Percentiles rank a stretch among this genome's conserved stretches.
These are phyloP conservation scores for Eucalyptus virginea DNA, from an alignment of 345 rosid species.

Conservation along the genomic window DNA sequence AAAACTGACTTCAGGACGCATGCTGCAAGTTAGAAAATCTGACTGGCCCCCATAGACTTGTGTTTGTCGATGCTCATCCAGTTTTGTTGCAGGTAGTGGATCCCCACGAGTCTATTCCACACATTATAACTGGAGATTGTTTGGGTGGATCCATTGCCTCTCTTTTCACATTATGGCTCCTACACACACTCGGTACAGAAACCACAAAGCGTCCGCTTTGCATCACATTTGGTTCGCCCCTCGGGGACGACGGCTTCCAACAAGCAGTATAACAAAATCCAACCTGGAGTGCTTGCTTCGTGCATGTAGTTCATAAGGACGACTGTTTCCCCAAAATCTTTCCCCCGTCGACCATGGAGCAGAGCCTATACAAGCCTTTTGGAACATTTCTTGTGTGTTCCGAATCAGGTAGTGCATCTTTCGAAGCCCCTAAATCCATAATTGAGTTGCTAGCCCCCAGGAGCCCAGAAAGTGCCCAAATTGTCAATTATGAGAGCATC, in stretches of 20 bases:
- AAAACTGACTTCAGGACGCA: no score
- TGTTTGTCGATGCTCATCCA: no score
- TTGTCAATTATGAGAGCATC: not conserved
- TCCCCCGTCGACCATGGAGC: not conserved
- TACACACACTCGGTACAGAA: slow-evolving; percentile 9
- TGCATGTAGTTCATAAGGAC: slow-evolving; percentile 26
- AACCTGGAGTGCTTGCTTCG: slow-evolving; percentile 40
- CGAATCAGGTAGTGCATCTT: slow-evolving; percentile 19
- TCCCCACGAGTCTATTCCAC: not conserved
- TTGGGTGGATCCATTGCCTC: slow-evolving; percentile 67
- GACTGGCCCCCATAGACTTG: no score
- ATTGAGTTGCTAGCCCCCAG: slow-evolving; percentile 1
- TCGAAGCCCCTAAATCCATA: slow-evolving; percentile 34
- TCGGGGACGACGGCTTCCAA: slow-evolving; percentile 31
- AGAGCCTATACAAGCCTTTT: slow-evolving; percentile 24
- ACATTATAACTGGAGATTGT: slow-evolving; percentile 45
- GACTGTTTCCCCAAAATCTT: slow-evolving; percentile 20
- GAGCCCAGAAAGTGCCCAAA: not conserved
- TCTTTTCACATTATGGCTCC: slow-evolving; percentile 57
- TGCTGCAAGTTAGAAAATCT: no score
- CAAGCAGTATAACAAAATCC: slow-evolving; percentile 11
- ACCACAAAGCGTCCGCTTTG: slow-evolving; percentile 29
- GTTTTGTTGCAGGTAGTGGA: no score
- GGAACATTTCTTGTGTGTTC: slow-evolving; percentile 46
- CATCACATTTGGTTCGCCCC: slow-evolving; percentile 67